phyloP scores from a whole-genome alignment of 2,329 filamentous ascomycete genomes.

The Fusarium albidum region DNA sequence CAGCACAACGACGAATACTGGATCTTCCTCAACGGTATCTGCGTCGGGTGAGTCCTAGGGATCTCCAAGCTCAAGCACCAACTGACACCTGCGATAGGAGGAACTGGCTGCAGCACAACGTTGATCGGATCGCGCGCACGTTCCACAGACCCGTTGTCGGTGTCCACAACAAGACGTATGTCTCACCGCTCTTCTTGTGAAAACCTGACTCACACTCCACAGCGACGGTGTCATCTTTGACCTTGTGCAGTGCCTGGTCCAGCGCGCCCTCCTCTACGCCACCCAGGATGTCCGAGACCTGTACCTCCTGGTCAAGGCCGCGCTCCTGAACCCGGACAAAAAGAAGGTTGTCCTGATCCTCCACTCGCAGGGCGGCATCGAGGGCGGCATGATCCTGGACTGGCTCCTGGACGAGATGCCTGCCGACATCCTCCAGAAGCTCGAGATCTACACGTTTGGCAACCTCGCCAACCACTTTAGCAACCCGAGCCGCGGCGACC shows the following conservation, averaged over 20 bases:
- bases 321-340: slow-evolving; percentile 11
- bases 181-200: not conserved
- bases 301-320: slow-evolving; percentile 26
- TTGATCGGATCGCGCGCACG: slow-evolving; percentile 21
- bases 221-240: slow-evolving; percentile 25
- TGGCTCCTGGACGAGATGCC: slow-evolving; percentile 30
- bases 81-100: not conserved
- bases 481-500: slow-evolving; percentile 17
- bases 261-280: slow-evolving; percentile 23
- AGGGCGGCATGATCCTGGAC: slow-evolving; percentile 28
- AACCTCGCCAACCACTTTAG: slow-evolving; percentile 29
- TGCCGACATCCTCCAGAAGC: slow-evolving; percentile 16
- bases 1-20: slow-evolving; percentile 21
- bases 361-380: slow-evolving; percentile 22
- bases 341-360: slow-evolving; percentile 25
- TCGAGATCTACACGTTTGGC: slow-evolving; percentile 29
- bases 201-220: not conserved
- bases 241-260: slow-evolving; percentile 23
- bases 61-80: too few species aligned
- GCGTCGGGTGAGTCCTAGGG: slow-evolving; percentile 20
- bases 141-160: slow-evolving; percentile 25
- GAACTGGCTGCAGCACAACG: slow-evolving; percentile 28
- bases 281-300: slow-evolving; percentile 25
- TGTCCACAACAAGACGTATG: slow-evolving; percentile 24
- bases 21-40: slow-evolving; percentile 32